Evolutionary conservation across 768 basidiomycete species (phyloP), one percentile per base, ranked within the genome.

Genomic region (Leccinum boreale): DNA sequence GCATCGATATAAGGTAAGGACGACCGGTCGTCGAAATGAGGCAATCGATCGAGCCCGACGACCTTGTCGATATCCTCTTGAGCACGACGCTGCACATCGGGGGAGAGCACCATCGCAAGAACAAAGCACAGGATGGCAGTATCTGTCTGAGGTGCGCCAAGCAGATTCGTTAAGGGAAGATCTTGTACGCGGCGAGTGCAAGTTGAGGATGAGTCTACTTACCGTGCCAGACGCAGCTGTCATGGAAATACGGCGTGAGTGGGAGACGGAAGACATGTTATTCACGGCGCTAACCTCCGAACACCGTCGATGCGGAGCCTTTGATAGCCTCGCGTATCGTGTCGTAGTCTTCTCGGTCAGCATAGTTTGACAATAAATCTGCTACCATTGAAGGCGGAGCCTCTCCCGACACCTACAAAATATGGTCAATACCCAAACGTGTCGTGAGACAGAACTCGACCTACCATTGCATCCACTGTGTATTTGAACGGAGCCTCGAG

Each of bases 41-140:
- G 73, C 3, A 72, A 50, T 14, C 65, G 53, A 24, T 62, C 62
- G n/a, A 51, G 53, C 12, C 63, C 65, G 1, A 69, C 35, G 10
- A 70, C 64, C 3, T 35, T 9, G 48, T 73, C 71, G 3, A 74
- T 59, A 24, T 74, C 68, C 2, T 55, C 61, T 26, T 68, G 70
- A 3, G 67, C 69, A 23, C 63, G 58, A 15, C 44, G 52, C 45
- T 69, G 67, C 7, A 65, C 64, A 1, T 70, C 65, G 14, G 73
- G 72, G 46, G 65, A 50, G n/a, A 67, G 59, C 2, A 64, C 33
- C 58, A 74, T 68, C 2, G 66, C 62, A 17, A 74, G 53, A 28
- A 73, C 36, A 19, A 74, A 65, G 3, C 57, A 59, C n/a, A 56
- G 14, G n/a, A 67, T 33, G 3, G 50, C n/a, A 7, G 65, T 45